Conservation (phyloP, 345 rosid species). For the Boechera divaricarpa region DNA sequence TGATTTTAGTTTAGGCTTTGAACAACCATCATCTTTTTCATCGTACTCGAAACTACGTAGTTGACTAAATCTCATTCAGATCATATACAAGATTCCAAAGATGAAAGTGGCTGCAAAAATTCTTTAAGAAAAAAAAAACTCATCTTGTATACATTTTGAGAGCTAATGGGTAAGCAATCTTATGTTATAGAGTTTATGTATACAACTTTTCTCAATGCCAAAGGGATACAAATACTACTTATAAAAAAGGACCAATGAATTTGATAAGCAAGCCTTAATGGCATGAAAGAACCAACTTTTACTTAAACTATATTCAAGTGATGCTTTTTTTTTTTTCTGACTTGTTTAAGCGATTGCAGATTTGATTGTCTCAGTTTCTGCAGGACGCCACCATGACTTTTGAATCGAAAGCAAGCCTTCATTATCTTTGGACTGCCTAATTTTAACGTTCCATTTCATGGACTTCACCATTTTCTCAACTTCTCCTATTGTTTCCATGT, state of each 20-base stretch:
- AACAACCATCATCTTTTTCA: too few relatives aligned
- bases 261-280: slow-evolving; percentile 20
- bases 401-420: slow-evolving; percentile 64
- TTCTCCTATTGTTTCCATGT: slow-evolving; percentile 61
- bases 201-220: slow-evolving; percentile 14
- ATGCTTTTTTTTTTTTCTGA: slow-evolving; percentile 1
- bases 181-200: neutral
- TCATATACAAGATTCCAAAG: too few relatives aligned
- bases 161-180: neutral
- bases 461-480: slow-evolving; percentile 68
- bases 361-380: slow-evolving; percentile 54
- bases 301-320: slow-evolving; percentile 30
- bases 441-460: slow-evolving; percentile 65
- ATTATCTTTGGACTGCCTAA: slow-evolving; percentile 57
- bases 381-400: slow-evolving; percentile 85
- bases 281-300: slow-evolving; percentile 13
- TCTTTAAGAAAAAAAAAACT: too few relatives aligned
- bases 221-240: neutral
- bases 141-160: neutral
- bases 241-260: slow-evolving; percentile 9
- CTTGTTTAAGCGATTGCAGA: slow-evolving; percentile 58
- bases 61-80: too few relatives aligned
- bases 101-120: too few relatives aligned
- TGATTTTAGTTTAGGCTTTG: too few relatives aligned
- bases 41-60: too few relatives aligned